Evolutionary conservation across 1,284 basidiomycete species (phyloP), one percentile per base, ranked within the genome.

Genomic region (Coniferiporia weirii): DNA sequence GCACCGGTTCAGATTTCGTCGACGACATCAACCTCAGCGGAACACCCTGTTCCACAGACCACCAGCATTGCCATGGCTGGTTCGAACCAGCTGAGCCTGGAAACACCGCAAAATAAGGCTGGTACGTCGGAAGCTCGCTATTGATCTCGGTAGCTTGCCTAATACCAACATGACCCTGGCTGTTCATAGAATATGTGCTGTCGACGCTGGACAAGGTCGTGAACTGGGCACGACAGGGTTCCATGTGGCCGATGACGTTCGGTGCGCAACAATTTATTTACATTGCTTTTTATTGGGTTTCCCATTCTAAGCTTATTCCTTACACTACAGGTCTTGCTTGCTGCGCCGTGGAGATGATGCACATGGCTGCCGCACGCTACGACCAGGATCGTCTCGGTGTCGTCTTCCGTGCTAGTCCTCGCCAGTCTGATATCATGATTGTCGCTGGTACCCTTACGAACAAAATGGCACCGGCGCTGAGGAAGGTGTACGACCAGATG

Each of bases 191-290:
- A 75, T 99, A 98, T 80, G 95, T 98, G 0, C 79, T 99, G 47
- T 93, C 95, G 1, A 96, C 95, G 0, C 76, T 98, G 61, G 96
- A 99, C 79, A 98, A 98, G 78, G 83, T 99, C 47, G 91, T 90
- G 68, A 99, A 99, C 74, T 99, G 96, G 96, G 95, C 90, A 13
- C 81, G 96, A 61, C 95, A 98, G 76, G 89, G 96, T 59, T 97
- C 93, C 35, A 96, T 98, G 87, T 99, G 97, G 97, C 97, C 97
- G 47, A 97, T 99, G 95, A 98, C 95, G 51, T 98, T 94, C 73
- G 91, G 91, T 91, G 65, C 59, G 79, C 69, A 17, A 15, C 20
- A 22, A 20, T n/a, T 40, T 52, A 2, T 12, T 46, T 22, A 8
- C 22, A 22, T 32, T 50, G 13, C 22, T 32, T 32, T 20, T n/a